Evolutionary conservation across 208 protist species (phyloP).

Genomic region (Naegleria lovaniensis): DNA sequence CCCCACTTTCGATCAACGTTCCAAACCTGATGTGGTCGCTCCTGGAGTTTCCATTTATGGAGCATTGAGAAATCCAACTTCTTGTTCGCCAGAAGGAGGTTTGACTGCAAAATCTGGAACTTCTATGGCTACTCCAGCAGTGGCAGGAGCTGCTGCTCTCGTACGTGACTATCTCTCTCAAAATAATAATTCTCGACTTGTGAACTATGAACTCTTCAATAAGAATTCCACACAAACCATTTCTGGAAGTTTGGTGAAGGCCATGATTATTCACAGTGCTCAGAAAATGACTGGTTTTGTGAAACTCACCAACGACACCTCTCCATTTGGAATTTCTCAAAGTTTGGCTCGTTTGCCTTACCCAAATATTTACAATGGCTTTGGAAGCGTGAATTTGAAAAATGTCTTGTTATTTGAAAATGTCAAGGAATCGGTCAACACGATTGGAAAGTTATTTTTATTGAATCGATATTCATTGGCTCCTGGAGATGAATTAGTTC

Average conservation of each 20-base stretch:
- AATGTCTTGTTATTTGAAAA: background rate
- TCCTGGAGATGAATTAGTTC: background rate
- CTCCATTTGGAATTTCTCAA: background rate
- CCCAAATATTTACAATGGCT: background rate
- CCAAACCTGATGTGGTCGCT: constrained; percentile 19
- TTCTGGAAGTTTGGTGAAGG: background rate
- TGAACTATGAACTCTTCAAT: background rate
- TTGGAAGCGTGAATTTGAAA: background rate
- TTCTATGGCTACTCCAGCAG: constrained; percentile 73
- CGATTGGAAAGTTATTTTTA: background rate
- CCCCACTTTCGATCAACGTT: background rate
- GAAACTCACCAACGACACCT: background rate
- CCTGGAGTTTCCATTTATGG: background rate
- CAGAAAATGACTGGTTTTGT: background rate
- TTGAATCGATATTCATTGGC: too few species aligned
- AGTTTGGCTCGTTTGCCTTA: too few species aligned
- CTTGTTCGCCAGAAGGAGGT: too few species aligned
- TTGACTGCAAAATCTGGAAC: constrained; percentile 51
- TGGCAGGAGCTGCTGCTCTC: background rate
- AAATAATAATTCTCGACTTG: background rate
- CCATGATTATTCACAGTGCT: background rate
- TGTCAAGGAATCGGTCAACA: background rate
- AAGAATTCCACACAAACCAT: background rate
- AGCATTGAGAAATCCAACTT: too few species aligned
- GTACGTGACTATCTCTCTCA: background rate